Evolutionary conservation across 1,284 basidiomycete genomes (phyloP), one percentile per base, ranked within the genome.

Genomic region (Papiliotrema terrestris): DNA sequence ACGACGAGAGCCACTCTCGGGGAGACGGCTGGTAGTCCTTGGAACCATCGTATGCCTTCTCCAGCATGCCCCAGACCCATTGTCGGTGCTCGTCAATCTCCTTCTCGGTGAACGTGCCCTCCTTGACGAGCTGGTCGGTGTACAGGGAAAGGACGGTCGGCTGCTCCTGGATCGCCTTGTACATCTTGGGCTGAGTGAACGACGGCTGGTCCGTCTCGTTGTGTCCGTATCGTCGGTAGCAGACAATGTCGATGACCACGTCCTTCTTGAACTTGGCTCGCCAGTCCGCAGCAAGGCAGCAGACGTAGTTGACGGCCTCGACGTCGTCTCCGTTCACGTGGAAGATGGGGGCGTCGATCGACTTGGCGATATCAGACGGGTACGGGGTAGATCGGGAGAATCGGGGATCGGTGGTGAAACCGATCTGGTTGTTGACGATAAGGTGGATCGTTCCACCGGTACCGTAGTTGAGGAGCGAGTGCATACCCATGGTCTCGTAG

Each of bases 371-470:
- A 75, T 99, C 96, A 53, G 95, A 97, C n/a, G 89, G 89, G 80
- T 99, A 98, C 41, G 96, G 91, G 2, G 96, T 99, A 15, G 95
- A 98, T 59, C 95, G 94, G 51, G 94, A 81, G 80, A 98, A 98
- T 60, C 94, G 87, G 48, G 96, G 96, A 76, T 98, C 95, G 54
- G 96, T 99, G 58, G 96, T 99, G 82, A 99, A 99, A 63, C 96
- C 96, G 61, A 98, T 97, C 78, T 99, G 96, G 81, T 99, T 99
- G 83, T 99, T 99, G 69, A 99, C 93, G 69, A 99, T 94, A 62
- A 98, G 81, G 77, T 98, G 96, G 67, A 98, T 91, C 45, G 96
- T 98, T 60, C 96, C 96, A 59, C 96, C 96, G 19, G 94, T 97
- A 49, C 94, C 93, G 78, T 97, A 99, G 79, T 84, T 86, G 45